Conservation (phyloP, 225 moss, liverwort and hornwort genomes). For the Rhytidiadelphus loreus region DNA sequence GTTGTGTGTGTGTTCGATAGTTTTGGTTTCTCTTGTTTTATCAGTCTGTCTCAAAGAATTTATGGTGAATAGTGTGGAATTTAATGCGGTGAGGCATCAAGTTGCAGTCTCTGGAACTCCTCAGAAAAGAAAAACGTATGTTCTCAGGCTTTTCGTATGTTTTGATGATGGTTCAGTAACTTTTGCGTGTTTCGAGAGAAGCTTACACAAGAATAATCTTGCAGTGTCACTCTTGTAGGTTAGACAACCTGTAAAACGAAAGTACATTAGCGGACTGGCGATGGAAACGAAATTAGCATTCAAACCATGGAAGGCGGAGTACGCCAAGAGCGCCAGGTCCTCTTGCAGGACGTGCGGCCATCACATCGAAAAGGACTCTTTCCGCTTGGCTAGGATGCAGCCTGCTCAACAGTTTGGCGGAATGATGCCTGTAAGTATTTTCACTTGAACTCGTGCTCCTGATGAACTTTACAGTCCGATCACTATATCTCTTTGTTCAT, state of each 20-base stretch:
- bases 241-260: background rate
- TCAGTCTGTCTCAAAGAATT: background rate
- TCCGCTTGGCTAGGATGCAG: slow-evolving; percentile 44
- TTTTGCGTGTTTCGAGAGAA: background rate
- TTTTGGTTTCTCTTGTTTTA: background rate
- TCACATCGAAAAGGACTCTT: slow-evolving; percentile 33
- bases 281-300: background rate
- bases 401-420: slow-evolving; percentile 47
- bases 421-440: slow-evolving; percentile 27
- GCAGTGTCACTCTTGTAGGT: background rate
- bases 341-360: slow-evolving; percentile 32
- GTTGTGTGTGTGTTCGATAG: background rate
- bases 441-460: background rate
- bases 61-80: background rate
- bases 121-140: background rate
- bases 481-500: background rate
- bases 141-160: background rate
- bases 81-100: background rate
- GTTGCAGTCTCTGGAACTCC: background rate
- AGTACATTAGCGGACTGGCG: background rate
- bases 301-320: slow-evolving; percentile 55
- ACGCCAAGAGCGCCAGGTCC: slow-evolving; percentile 46
- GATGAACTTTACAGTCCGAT: background rate
- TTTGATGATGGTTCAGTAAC: background rate
- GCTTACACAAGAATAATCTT: background rate